Evolutionary conservation across 345 rosid genomes (phyloP), one percentile per base, ranked within the genome.

Genomic region (Capsella bursapastoris): DNA sequence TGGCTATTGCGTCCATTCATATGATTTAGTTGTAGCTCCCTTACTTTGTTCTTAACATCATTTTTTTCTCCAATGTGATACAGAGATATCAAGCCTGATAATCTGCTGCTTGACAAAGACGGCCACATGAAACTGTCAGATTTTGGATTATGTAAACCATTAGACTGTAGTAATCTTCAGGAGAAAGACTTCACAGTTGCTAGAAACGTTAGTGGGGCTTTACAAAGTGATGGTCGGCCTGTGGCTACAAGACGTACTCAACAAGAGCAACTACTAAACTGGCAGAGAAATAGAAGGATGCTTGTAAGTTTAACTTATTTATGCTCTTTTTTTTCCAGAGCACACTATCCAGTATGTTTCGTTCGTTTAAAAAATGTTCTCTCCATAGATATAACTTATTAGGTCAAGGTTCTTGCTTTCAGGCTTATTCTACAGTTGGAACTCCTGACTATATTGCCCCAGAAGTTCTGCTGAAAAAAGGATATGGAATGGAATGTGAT

Each of bases 381-480:
- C 58, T 69, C 56, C 31, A 44, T 52, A 5, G 55, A 59, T 79
- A 35, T 62, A 71, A 45, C 60, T 87, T 83, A 56, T 49, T 11
- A 70, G 27, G 53, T 40, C 53, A 56, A 55, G 34, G 31, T 29
- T 68, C 28, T 76, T 73, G 61, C 63, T 73, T 84, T 71, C 88
- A 95, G 99, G 99, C 99, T 81, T 95, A 90, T 81, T 95, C 99
- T 60, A 95, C 97, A 15, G 97, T 95, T 71, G 99, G 99, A 71
- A 95, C 99, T 12, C 97, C 99, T 62, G 97, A 95, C 79, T 90
- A 95, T 78, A 93, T 91, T 78, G 98, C 98, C 55, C 98, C 98
- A 28, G 98, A 93, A 84, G 98, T 93, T 79, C 82, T 93, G 72
- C 78, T 93, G 81, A 93, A 91, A 86, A 93, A 93, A 82, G 98